These are phyloP conservation scores for Starmerella floris DNA, from an alignment of 805 yeast genomes.

Conservation along the genomic window DNA sequence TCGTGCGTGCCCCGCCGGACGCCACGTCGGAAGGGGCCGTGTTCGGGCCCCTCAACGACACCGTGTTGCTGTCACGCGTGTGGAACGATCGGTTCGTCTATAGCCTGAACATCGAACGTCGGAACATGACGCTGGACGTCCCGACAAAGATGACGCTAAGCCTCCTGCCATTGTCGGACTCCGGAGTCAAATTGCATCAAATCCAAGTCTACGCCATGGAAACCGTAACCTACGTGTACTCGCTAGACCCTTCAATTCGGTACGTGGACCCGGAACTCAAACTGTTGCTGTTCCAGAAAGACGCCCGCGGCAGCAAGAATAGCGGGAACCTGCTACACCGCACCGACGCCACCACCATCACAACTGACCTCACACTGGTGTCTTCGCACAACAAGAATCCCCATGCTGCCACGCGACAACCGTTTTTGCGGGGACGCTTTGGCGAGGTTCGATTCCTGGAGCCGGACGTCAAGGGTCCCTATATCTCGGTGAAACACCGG, in stretches of 20 bases:
- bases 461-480: constrained; percentile 22
- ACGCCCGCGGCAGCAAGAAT: constrained; percentile 5
- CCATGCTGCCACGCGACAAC: constrained; percentile 15
- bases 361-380: constrained; percentile 11
- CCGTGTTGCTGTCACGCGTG: constrained; percentile 63
- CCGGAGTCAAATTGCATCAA: constrained; percentile 61
- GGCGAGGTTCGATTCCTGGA: constrained; percentile 22
- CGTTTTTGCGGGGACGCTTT: constrained; percentile 19
- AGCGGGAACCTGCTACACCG: constrained; percentile 15
- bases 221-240: constrained; percentile 21
- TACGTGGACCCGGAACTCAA: constrained; percentile 19
- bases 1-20: constrained; percentile 52
- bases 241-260: constrained; percentile 20
- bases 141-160: constrained; percentile 61
- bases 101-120: constrained; percentile 65
- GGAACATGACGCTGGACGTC: constrained; percentile 60
- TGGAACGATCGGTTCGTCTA: constrained; percentile 78
- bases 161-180: constrained; percentile 48
- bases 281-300: constrained; percentile 19
- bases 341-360: constrained; percentile 18
- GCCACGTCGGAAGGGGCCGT: constrained; percentile 47
- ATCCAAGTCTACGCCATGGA: constrained; percentile 20
- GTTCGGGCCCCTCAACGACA: constrained; percentile 49
- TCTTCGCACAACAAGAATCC: constrained; percentile 14
- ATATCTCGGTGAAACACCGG: constrained; percentile 19